These are phyloP conservation scores for Choricystis sp. DNA, from an alignment of 139 green algal genomes.

Conservation along the genomic window DNA sequence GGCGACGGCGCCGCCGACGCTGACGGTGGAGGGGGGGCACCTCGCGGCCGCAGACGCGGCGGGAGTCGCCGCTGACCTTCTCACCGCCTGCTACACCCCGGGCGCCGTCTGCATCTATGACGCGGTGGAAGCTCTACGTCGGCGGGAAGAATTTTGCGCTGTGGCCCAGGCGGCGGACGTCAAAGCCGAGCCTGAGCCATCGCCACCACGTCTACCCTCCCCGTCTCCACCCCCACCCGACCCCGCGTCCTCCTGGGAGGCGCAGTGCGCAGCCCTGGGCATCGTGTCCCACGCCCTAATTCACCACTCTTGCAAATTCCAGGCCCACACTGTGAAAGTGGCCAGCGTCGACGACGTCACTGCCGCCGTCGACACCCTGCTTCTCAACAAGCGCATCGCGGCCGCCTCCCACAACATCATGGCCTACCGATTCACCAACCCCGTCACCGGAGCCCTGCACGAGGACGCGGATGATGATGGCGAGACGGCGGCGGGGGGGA, in stretches of 20 bases:
- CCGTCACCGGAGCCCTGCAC: slow-evolving; percentile 16
- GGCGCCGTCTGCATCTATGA: slow-evolving; percentile 47
- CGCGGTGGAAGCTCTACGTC: slow-evolving; percentile 38
- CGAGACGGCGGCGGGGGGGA: slow-evolving; percentile 54
- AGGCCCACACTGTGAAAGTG: slow-evolving; percentile 35
- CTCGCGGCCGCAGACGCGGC: slow-evolving; percentile 16
- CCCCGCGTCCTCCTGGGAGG: too few species aligned
- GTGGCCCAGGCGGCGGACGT: background rate
- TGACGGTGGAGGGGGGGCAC: slow-evolving; percentile 1
- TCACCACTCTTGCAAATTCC: slow-evolving; percentile 59
- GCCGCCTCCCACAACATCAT: slow-evolving; percentile 79
- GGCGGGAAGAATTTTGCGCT: slow-evolving; percentile 13
- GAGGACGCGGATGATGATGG: slow-evolving; percentile 80
- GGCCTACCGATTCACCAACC: slow-evolving; percentile 46
- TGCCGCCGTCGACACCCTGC: slow-evolving; percentile 44
- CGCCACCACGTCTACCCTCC: too few species aligned
- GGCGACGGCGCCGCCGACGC: slow-evolving; percentile 15
- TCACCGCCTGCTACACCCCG: slow-evolving; percentile 31
- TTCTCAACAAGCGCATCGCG: slow-evolving; percentile 57
- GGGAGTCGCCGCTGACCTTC: slow-evolving; percentile 11
- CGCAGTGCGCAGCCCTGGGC: background rate
- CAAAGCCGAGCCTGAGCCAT: too few species aligned
- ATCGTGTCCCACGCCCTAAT: slow-evolving; percentile 10
- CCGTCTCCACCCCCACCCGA: too few species aligned
- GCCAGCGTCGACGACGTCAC: slow-evolving; percentile 28